Evolutionary conservation across 1,139 yeast genomes (phyloP).

Genomic region (Geotrichum europaeum): DNA sequence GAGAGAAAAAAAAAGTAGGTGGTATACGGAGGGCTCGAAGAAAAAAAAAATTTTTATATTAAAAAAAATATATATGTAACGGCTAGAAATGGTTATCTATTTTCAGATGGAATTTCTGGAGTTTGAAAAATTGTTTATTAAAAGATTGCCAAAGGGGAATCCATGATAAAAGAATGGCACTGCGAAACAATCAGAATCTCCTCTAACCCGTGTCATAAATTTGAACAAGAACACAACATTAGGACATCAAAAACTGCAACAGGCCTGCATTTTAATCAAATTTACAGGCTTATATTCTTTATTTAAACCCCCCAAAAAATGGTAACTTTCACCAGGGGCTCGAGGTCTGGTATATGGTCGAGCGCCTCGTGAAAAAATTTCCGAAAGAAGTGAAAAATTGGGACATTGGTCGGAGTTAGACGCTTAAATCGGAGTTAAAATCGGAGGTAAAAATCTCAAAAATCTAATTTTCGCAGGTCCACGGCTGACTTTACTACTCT

Average conservation of each 20-base stretch:
- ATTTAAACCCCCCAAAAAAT: too few relatives aligned
- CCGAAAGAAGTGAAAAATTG: not conserved
- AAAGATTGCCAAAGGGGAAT: not conserved
- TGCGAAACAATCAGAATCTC: not conserved
- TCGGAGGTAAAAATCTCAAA: not conserved
- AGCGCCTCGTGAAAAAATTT: not conserved
- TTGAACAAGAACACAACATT: not conserved
- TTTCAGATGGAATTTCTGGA: not conserved
- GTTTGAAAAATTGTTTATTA: not conserved
- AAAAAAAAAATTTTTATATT: not conserved
- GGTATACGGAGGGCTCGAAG: not conserved
- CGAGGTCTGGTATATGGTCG: not conserved
- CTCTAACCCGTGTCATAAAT: not conserved
- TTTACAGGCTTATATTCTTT: too few relatives aligned
- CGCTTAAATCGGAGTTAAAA: not conserved
- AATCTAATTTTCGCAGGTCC: slow-evolving; percentile 10
- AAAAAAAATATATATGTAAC: not conserved
- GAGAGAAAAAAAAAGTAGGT: not conserved
- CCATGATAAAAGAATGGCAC: not conserved
- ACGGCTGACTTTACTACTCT: not conserved
- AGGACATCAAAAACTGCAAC: too few relatives aligned
- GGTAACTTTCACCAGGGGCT: too few relatives aligned
- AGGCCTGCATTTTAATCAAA: too few relatives aligned
- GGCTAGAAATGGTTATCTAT: not conserved
- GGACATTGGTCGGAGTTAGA: not conserved